Conservation (phyloP, 768 basidiomycete genomes). For the Amylocystis lapponica region DNA sequence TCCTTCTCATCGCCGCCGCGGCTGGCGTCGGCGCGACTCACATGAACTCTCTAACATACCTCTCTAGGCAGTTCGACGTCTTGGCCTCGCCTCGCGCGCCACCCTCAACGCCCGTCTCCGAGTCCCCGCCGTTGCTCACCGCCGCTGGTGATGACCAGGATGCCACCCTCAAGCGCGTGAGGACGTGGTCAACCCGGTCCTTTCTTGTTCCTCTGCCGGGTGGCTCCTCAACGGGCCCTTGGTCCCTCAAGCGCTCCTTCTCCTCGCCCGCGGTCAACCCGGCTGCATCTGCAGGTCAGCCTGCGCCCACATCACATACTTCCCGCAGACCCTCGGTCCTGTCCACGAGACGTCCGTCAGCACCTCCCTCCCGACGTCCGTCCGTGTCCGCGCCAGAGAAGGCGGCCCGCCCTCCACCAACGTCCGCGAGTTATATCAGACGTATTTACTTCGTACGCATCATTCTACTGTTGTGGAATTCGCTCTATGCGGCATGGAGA, state of each 20-base stretch:
- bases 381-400: constrained; percentile 22
- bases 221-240: constrained; percentile 21
- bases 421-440: constrained; percentile 21
- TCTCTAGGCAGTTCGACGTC: constrained; percentile 80
- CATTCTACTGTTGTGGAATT: constrained; percentile 64
- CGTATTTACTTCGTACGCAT: constrained; percentile 69
- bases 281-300: background rate
- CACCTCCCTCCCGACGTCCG: constrained; percentile 16
- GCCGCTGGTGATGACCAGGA: constrained; percentile 15
- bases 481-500: constrained; percentile 57
- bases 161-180: constrained; percentile 35
- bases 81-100: constrained; percentile 56
- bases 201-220: constrained; percentile 37
- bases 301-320: too few species aligned
- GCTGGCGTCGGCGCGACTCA: constrained; percentile 16
- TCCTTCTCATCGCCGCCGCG: constrained; percentile 13
- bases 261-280: constrained; percentile 53
- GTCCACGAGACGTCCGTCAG: constrained; percentile 7
- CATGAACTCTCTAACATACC: constrained; percentile 81
- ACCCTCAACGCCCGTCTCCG: constrained; percentile 47
- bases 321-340: constrained; percentile 8
- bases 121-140: constrained; percentile 27
- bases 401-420: constrained; percentile 12
- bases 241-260: constrained; percentile 49
- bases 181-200: constrained; percentile 53